phyloP scores from a whole-genome alignment of 2,329 filamentous ascomycete genomes.

The Curvularia sp. region DNA sequence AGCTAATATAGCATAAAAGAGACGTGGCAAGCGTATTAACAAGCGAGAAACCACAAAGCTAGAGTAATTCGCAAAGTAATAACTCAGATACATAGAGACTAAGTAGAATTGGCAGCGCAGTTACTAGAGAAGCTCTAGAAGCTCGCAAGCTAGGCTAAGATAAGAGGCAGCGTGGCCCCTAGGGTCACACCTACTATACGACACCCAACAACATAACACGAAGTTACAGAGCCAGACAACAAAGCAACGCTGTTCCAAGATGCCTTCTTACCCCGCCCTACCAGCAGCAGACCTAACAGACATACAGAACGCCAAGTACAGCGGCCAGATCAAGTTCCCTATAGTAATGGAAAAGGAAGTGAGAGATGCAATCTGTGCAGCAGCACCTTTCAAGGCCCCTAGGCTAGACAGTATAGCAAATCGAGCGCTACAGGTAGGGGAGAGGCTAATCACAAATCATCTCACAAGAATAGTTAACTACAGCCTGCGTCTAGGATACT shows the following conservation, averaged over 20 bases:
- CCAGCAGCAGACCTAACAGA: slow-evolving; percentile 25
- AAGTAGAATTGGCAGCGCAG: slow-evolving; percentile 31
- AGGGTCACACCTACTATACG: slow-evolving; percentile 17
- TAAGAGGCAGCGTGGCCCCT: slow-evolving; percentile 17
- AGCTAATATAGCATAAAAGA: slow-evolving; percentile 13
- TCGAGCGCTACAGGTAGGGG: slow-evolving; percentile 19
- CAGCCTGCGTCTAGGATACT: slow-evolving; percentile 26
- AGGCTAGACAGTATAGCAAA: slow-evolving; percentile 30
- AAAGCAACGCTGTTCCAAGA: slow-evolving; percentile 25
- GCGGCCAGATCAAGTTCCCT: slow-evolving; percentile 26
- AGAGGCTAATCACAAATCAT: slow-evolving; percentile 5
- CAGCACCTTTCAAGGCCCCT: slow-evolving; percentile 31
- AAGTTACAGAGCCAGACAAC: slow-evolving; percentile 16
- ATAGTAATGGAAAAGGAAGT: slow-evolving; percentile 30
- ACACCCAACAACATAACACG: slow-evolving; percentile 19
- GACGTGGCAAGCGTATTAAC: slow-evolving; percentile 20
- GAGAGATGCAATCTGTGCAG: slow-evolving; percentile 25
- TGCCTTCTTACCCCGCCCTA: slow-evolving; percentile 27
- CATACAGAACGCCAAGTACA: slow-evolving; percentile 25
- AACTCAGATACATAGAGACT: slow-evolving; percentile 23
- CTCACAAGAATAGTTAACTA: slow-evolving; percentile 25
- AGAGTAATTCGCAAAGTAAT: slow-evolving; percentile 30
- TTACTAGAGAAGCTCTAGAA: slow-evolving; percentile 30
- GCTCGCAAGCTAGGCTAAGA: slow-evolving; percentile 36
- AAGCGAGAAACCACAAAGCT: slow-evolving; percentile 35